Conservation (phyloP, 441 rosid species). For the Raphanus hybrid region DNA sequence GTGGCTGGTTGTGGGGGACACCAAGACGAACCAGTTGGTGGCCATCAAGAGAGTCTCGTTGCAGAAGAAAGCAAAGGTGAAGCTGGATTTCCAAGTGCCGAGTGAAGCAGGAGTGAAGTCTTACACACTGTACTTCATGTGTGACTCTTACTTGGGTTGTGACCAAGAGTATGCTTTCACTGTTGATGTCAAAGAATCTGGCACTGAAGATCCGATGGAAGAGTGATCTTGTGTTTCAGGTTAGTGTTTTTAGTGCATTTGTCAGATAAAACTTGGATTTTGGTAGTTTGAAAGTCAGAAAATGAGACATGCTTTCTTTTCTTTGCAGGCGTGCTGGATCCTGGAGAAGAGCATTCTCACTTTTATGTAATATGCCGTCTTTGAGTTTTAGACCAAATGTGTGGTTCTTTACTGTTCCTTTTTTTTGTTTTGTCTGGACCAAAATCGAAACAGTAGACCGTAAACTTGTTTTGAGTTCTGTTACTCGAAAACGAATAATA, state of each 20-base stretch:
- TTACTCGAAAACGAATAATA: too few species aligned
- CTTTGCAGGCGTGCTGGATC: slow-evolving; percentile 16
- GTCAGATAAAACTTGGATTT: neutral
- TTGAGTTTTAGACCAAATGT: too few species aligned
- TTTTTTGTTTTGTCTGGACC: too few species aligned
- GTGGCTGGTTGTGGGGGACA: slow-evolving; percentile 92
- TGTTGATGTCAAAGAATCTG: slow-evolving; percentile 53
- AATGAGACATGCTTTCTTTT: neutral
- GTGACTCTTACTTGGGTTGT: slow-evolving; percentile 83
- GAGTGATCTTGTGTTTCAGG: slow-evolving; percentile 28
- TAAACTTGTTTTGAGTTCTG: too few species aligned
- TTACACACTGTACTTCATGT: slow-evolving; percentile 73
- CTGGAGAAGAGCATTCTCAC: neutral
- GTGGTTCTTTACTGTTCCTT: too few species aligned
- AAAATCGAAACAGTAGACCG: too few species aligned
- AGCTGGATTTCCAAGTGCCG: slow-evolving; percentile 74
- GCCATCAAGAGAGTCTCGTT: slow-evolving; percentile 84
- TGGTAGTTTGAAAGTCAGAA: slow-evolving; percentile 5
- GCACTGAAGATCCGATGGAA: slow-evolving; percentile 32
- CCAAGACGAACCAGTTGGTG: slow-evolving; percentile 70
- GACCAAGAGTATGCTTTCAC: slow-evolving; percentile 74
- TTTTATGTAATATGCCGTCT: too few species aligned
- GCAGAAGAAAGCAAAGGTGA: slow-evolving; percentile 72
- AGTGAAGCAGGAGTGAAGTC: slow-evolving; percentile 63
- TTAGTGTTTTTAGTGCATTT: neutral